Percentiles rank a stretch among this genome's conserved stretches.
Evolutionary conservation across 345 rosid species (phyloP).

Genomic region (Sonneratia alba): DNA sequence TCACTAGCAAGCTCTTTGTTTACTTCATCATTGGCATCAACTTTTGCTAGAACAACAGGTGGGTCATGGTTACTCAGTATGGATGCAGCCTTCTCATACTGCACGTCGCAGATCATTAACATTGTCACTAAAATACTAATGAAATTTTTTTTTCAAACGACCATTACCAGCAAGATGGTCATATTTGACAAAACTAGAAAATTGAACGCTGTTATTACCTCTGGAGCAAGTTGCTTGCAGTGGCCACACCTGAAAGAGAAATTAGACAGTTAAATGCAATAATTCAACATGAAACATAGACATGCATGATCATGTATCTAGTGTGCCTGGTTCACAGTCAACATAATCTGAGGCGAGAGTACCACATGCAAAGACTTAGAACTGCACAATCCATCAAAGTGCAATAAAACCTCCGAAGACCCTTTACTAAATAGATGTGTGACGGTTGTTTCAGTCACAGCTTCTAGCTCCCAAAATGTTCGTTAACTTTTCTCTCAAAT

Average conservation of each 20-base stretch:
- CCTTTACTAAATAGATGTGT: not conserved
- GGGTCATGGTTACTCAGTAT: constrained; percentile 55
- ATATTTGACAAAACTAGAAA: too few species aligned
- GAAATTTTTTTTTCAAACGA: not conserved
- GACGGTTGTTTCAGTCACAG: not conserved
- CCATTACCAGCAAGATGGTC: not conserved
- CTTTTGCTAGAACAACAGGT: constrained; percentile 64
- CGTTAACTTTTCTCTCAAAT: not conserved
- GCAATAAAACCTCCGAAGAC: not conserved
- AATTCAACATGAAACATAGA: too few species aligned
- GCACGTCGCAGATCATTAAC: constrained; percentile 8
- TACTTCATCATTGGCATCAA: constrained; percentile 70
- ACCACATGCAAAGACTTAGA: not conserved
- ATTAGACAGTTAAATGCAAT: too few species aligned
- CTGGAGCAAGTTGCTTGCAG: too few species aligned
- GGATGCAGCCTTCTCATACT: constrained; percentile 98
- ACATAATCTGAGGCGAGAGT: not conserved
- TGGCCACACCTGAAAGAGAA: too few species aligned
- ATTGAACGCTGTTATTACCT: too few species aligned
- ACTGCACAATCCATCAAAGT: not conserved
- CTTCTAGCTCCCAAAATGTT: not conserved
- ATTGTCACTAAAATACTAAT: not conserved
- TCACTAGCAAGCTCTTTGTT: constrained; percentile 54
- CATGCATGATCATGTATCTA: too few species aligned
- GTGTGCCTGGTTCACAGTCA: not conserved